Percentiles rank a stretch among this genome's conserved stretches.
These are phyloP conservation scores for Paspalum vaginatum DNA, from an alignment of 176 grass and related monocot genomes.

Conservation along the genomic window DNA sequence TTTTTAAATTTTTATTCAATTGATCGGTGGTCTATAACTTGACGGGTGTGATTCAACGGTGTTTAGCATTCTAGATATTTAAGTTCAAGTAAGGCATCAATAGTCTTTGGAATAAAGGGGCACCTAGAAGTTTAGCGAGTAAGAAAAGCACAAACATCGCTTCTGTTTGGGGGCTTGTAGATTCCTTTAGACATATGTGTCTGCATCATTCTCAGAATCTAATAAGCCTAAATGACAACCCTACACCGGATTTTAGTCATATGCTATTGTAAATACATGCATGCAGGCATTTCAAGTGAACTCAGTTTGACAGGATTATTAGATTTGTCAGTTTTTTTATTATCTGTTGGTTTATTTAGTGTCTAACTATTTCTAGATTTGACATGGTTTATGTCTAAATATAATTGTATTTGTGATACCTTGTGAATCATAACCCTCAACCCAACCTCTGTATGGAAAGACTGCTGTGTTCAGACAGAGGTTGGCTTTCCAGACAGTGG, in stretches of 20 bases:
- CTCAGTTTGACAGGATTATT: background rate
- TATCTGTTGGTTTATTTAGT: background rate
- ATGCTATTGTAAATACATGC: background rate
- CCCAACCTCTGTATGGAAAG: background rate
- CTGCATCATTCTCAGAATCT: background rate
- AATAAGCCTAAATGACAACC: background rate
- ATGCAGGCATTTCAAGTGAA: background rate
- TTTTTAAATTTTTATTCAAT: slow-evolving; percentile 5
- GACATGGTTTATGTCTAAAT: background rate
- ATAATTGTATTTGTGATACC: slow-evolving; percentile 4
- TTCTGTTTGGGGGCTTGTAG: background rate
- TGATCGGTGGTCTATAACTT: background rate
- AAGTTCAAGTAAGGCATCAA: slow-evolving; percentile 36
- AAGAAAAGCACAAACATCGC: slow-evolving; percentile 31
- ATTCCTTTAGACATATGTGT: background rate
- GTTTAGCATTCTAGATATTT: background rate
- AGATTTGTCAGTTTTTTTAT: background rate
- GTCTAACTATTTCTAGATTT: no score
- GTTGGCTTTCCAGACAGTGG: slow-evolving; percentile 22
- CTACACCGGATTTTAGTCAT: background rate
- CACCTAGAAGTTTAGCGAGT: slow-evolving; percentile 15
- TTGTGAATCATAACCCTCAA: background rate
- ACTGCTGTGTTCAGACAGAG: background rate
- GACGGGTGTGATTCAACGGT: slow-evolving; percentile 6
- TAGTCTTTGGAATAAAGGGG: slow-evolving; percentile 28